These are phyloP conservation scores for Margaritispora aquatica DNA, from an alignment of 495 filamentous ascomycete species.

Conservation along the genomic window DNA sequence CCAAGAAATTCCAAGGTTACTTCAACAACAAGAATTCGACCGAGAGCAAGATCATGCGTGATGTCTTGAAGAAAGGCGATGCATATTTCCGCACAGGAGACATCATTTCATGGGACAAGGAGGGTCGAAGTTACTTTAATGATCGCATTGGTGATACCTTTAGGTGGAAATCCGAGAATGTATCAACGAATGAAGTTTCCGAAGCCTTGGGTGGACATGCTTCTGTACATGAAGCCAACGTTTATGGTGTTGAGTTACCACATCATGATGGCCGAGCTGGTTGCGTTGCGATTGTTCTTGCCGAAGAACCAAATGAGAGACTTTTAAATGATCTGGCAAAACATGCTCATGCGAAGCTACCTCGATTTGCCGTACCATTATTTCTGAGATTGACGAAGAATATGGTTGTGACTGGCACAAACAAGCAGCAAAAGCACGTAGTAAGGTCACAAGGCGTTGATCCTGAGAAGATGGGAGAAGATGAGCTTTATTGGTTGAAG, in stretches of 20 bases:
- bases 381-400: conserved; percentile 62
- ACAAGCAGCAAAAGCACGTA: conserved; percentile 76
- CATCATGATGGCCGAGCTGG: conserved; percentile 83
- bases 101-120: conserved; percentile 60
- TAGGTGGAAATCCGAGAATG: conserved; percentile 94
- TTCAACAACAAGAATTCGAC: conserved; percentile 72
- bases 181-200: conserved; percentile 77
- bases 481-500: conserved; percentile 66
- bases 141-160: conserved; percentile 94
- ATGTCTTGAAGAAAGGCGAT: conserved; percentile 77
- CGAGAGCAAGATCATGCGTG: conserved; percentile 67
- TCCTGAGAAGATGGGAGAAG: conserved; percentile 46
- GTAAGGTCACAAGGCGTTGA: conserved; percentile 72
- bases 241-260: conserved; percentile 81
- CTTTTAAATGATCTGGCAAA: conserved; percentile 52
- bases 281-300: conserved; percentile 64
- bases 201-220: conserved; percentile 65
- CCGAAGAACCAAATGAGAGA: conserved; percentile 34
- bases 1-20: conserved; percentile 76
- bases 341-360: conserved; percentile 51
- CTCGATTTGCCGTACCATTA: conserved; percentile 69
- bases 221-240: conserved; percentile 69
- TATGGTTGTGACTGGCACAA: conserved; percentile 70
- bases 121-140: conserved; percentile 76
- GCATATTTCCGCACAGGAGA: conserved; percentile 86